Evolutionary conservation across 306 rosid genomes (phyloP), one percentile per base, ranked within the genome.

Genomic region (Myrica gale): DNA sequence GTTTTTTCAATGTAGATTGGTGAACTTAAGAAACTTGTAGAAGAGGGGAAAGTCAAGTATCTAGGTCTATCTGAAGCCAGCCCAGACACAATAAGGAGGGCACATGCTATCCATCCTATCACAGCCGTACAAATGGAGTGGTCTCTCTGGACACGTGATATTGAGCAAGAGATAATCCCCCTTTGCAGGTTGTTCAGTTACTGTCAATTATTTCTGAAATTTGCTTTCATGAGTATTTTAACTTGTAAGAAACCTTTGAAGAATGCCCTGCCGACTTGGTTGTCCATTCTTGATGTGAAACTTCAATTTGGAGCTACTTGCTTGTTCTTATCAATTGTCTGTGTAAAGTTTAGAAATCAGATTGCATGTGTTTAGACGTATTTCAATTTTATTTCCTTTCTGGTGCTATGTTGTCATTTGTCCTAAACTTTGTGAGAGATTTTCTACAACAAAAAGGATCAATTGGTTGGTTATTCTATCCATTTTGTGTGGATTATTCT

Each of bases 131-230:
- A 90, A 71, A 86, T 87, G 75, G 96, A 92, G 78, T 92, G 92
- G 92, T 92, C 98, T 3, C 80, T 92, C 0, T 92, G 96, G 94
- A 77, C 86, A 48, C 93, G 98, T 21, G 98, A 92, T 32, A 79
- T 92, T 19, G 94, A 92, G 69, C 89, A 89, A 0, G 94, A 80
- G 77, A 81, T 90, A 39, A 20, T 92, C 73, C 98, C 94, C 9
- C 87, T 90, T 7, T 92, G 97, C 87, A 84, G 89, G 98, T 55
- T 53, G 26, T 48, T 68, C 46, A n/a, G 43, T 76, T 75, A 68
- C 4, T 12, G 21, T 21, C 20, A 39, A 13, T 10, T 37, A 21
- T 37, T 62, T 37, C 15, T 37, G n/a, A 37, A 62, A 32, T 0
- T 62, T 62, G 68, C 39, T 32, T 8, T 62, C 20, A 0, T 15